Base-by-base conservation (phyloP, 1,284 basidiomycete species). In the Singerocomus inundabilis region DNA sequence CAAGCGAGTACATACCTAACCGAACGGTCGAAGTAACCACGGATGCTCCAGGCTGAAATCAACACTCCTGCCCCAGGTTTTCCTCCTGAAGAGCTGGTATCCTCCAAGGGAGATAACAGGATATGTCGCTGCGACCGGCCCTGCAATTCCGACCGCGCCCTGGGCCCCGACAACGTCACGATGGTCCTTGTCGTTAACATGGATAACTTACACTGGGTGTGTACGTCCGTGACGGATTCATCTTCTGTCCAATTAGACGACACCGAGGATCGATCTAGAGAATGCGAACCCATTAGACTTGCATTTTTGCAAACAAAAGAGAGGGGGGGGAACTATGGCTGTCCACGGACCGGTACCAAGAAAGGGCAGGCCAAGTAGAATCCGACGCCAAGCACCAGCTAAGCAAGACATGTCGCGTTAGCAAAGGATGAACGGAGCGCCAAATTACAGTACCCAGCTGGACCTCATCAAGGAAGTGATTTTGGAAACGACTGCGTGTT, bases 81-180 rank as follows among this genome's bases (percentile, higher is more conserved):
- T 79, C 15, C 79, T 68, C 1, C 77, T 85, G 56, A 76, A 82
- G 4, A 85, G 68, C 58, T 84, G 82, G 61, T 85, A 86, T 0
- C 82, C 82, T 18, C 84, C 84, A 0, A 84, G 84, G 4, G 79
- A 82, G 46, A 80, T 79, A 36, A 84, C 73, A 0, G 82, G 85
- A 56, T 86, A 88, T 50, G 86, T 85, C 4, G 80, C 80, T 5
- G 77, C 75, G 11, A 81, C 78, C 0, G 78, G 70, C 2, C 83
- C 82, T 3, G 82, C 79, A 26, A 84, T 78, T 0, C 84, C 82
- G 29, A 87, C 72, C 0, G 85, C 81, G 10, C 85, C 82, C 80
- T 84, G 52, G 2, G 10, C 13, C n/a, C n/a, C n/a, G n/a, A n/a
- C 6, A 30, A 25, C 2, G 24, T 18, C 12, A 42, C 8, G 26